phyloP scores from a whole-genome alignment of 768 basidiomycete genomes.

The Hypsizygus marmoreus region DNA sequence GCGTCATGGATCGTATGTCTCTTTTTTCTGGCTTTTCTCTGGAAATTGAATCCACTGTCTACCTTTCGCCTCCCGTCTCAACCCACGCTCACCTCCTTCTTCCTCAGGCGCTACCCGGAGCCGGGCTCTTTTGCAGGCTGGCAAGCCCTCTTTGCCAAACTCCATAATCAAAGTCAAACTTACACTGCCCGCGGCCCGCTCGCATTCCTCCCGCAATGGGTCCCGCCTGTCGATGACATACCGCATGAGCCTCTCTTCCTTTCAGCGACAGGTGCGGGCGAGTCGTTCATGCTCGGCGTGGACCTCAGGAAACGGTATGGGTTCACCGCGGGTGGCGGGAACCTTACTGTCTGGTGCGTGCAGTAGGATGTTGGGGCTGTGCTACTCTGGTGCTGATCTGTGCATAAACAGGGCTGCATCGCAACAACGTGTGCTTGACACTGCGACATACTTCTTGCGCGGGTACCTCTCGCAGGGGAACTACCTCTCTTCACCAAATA shows the following conservation, averaged over 20 bases:
- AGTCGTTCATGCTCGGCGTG: constrained; percentile 42
- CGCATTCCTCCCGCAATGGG: constrained; percentile 42
- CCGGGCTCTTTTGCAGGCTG: constrained; percentile 42
- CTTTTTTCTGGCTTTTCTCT: not conserved
- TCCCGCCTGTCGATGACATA: constrained; percentile 39
- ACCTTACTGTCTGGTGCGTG: constrained; percentile 43
- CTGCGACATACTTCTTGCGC: constrained; percentile 38
- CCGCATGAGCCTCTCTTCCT: constrained; percentile 41
- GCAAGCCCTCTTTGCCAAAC: constrained; percentile 37
- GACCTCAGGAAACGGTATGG: constrained; percentile 39
- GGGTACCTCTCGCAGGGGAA: constrained; percentile 46
- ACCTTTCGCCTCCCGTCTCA: not conserved
- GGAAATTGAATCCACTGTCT: not conserved
- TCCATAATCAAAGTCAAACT: constrained; percentile 41
- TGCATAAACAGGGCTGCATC: constrained; percentile 36
- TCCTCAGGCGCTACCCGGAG: constrained; percentile 39
- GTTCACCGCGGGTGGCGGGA: constrained; percentile 40
- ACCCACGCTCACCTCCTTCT: not conserved
- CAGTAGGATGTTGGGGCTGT: not conserved
- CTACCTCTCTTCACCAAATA: constrained; percentile 28
- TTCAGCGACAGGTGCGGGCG: constrained; percentile 37
- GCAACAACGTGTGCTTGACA: constrained; percentile 45
- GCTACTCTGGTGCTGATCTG: too few species aligned
- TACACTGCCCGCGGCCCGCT: constrained; percentile 40
- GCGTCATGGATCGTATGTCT: constrained; percentile 41